Percentiles rank a stretch among this genome's conserved stretches.
phyloP scores from a whole-genome alignment of 805 yeast genomes.

The Komagataella mondaviorum region DNA sequence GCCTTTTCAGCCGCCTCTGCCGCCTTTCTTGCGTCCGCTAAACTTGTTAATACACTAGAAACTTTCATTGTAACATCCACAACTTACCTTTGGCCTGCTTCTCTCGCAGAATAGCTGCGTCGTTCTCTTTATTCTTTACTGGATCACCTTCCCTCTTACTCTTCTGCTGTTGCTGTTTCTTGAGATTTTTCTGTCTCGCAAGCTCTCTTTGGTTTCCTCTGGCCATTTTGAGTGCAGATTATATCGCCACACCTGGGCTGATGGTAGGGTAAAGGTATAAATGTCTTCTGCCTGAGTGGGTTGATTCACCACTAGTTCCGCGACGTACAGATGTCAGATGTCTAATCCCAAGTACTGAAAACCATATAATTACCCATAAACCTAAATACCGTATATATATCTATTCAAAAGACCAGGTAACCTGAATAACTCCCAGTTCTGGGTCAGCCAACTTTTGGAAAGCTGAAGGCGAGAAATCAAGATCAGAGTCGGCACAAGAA shows the following conservation, averaged over 20 bases:
- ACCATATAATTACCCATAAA: neutral
- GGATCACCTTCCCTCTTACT: constrained; percentile 81
- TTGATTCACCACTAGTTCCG: neutral
- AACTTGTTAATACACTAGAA: constrained; percentile 1
- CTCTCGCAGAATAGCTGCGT: constrained; percentile 81
- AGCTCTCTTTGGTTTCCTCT: constrained; percentile 95
- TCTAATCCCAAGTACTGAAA: neutral
- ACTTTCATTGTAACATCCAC: constrained; percentile 3
- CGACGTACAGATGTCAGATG: neutral
- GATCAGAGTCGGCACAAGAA: constrained; percentile 29
- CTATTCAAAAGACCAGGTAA: constrained; percentile 29
- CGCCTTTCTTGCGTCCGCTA: constrained; percentile 20
- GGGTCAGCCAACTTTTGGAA: constrained; percentile 30
- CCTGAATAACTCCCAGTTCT: constrained; percentile 29
- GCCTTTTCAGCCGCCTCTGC: constrained; percentile 14
- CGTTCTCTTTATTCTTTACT: constrained; percentile 69
- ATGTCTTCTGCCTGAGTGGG: neutral
- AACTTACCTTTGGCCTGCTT: constrained; percentile 72
- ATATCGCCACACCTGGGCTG: neutral
- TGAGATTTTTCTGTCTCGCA: constrained; percentile 78
- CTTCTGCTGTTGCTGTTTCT: constrained; percentile 57
- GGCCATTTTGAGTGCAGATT: constrained; percentile 41
- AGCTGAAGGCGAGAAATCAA: constrained; percentile 44
- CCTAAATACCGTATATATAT: neutral
- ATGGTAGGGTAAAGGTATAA: neutral